Evolutionary conservation across 768 basidiomycete species (phyloP).

Genomic region (Guyanaporus albipodus): DNA sequence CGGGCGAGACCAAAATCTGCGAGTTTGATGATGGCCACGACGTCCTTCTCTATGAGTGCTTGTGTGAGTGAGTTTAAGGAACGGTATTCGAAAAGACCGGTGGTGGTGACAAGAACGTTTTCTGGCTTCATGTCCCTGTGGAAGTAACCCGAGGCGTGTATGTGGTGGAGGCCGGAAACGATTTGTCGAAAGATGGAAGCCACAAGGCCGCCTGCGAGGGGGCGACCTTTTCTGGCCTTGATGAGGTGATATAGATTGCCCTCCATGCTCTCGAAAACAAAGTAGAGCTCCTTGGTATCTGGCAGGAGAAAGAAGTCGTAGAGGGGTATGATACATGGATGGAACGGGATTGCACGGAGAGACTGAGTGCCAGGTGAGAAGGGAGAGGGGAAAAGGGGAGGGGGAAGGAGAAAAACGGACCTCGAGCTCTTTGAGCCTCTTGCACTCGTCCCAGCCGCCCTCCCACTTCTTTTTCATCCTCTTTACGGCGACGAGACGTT

Average conservation of each 20-base stretch:
- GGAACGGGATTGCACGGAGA: slow-evolving; percentile 87
- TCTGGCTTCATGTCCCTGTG: slow-evolving; percentile 99
- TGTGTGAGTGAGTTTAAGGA: slow-evolving; percentile 66
- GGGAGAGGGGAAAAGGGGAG: slow-evolving; percentile 9
- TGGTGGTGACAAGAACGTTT: slow-evolving; percentile 97
- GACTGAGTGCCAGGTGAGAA: slow-evolving; percentile 52
- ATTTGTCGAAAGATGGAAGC: slow-evolving; percentile 94
- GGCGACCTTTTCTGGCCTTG: slow-evolving; percentile 91
- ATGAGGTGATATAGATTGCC: slow-evolving; percentile 99
- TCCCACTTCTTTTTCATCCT: slow-evolving; percentile 98
- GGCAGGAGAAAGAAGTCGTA: slow-evolving; percentile 99
- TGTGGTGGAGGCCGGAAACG: slow-evolving; percentile 85
- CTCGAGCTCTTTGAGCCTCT: slow-evolving; percentile 92
- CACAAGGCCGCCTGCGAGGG: slow-evolving; percentile 94
- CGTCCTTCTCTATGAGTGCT: slow-evolving; percentile 83
- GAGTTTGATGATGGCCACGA: slow-evolving; percentile 94
- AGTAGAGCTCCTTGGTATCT: slow-evolving; percentile 92
- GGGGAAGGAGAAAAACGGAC: slow-evolving; percentile 42
- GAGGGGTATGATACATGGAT: slow-evolving; percentile 96
- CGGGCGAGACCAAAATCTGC: slow-evolving; percentile 97
- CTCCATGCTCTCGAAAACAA: slow-evolving; percentile 99
- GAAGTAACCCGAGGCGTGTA: slow-evolving; percentile 91
- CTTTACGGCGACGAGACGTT: slow-evolving; percentile 94
- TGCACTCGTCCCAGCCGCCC: slow-evolving; percentile 97
- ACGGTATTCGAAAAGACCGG: slow-evolving; percentile 89